Conservation (phyloP, 176 grass and related monocot genomes). For the Alopecurus myosuroides region DNA sequence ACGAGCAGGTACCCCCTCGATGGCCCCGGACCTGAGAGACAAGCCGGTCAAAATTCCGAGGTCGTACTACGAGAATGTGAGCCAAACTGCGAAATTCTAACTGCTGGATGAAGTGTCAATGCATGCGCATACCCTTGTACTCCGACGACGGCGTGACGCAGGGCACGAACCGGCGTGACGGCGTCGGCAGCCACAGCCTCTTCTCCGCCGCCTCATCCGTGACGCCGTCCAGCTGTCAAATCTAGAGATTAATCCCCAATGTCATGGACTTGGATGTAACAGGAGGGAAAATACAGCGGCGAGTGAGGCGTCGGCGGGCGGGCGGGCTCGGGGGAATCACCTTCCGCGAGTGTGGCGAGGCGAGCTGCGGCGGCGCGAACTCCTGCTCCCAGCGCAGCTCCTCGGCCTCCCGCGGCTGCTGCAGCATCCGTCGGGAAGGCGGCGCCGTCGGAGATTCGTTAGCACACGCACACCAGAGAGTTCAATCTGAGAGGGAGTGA, state of each 20-base stretch:
- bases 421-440: neutral
- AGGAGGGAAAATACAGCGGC: neutral
- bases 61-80: neutral
- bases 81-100: neutral
- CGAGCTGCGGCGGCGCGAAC: constrained; percentile 62
- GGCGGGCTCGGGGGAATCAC: constrained; percentile 35
- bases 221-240: constrained; percentile 67
- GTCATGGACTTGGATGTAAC: constrained; percentile 24
- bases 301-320: neutral
- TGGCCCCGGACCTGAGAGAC: constrained; percentile 39
- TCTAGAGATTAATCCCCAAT: constrained; percentile 45
- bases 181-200: constrained; percentile 64
- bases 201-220: constrained; percentile 10
- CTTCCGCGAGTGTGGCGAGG: constrained; percentile 50
- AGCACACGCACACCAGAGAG: neutral
- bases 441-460: neutral
- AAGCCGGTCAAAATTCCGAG: constrained; percentile 5
- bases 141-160: constrained; percentile 45
- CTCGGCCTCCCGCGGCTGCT: constrained; percentile 48
- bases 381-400: constrained; percentile 83
- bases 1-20: constrained; percentile 81
- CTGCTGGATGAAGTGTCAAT: neutral
- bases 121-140: constrained; percentile 34
- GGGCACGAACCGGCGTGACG: constrained; percentile 48
- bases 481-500: neutral